These are phyloP conservation scores for Sequoiadendron giganteum DNA, from an alignment of 75 land plant species.

Conservation along the genomic window DNA sequence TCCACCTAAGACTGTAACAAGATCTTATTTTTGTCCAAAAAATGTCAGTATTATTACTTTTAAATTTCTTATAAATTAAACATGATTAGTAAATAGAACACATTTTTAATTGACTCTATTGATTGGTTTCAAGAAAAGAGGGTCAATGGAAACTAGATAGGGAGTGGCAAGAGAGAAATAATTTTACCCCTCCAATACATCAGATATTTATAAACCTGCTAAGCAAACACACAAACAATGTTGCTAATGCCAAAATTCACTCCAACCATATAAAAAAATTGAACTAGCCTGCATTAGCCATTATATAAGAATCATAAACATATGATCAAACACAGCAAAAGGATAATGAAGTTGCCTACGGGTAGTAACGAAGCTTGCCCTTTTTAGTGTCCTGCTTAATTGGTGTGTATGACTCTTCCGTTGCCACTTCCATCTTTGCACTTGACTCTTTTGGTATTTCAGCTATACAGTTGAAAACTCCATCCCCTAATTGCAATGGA, in stretches of 20 bases:
- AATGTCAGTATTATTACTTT: background rate
- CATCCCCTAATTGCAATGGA: conserved; percentile 76
- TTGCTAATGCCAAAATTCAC: background rate
- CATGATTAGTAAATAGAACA: background rate
- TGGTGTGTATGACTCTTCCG: conserved; percentile 87
- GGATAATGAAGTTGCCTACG: conserved; percentile 46
- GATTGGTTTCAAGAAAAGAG: background rate
- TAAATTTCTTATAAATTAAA: background rate
- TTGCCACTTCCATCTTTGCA: conserved; percentile 99
- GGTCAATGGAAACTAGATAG: background rate
- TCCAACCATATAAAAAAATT: background rate
- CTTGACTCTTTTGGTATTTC: conserved; percentile 93
- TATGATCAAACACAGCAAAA: background rate
- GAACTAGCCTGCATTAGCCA: background rate
- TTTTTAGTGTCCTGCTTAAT: conserved; percentile 98
- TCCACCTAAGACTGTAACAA: background rate
- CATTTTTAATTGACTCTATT: background rate
- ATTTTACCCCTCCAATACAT: background rate
- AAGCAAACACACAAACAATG: background rate
- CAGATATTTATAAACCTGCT: background rate
- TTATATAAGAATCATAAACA: background rate
- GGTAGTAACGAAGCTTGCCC: conserved; percentile 94
- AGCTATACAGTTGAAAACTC: conserved; percentile 70
- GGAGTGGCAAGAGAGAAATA: background rate
- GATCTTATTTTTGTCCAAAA: background rate